Percentiles rank a stretch among this genome's conserved stretches.
Evolutionary conservation across 140 eudicot genomes (phyloP).

Genomic region (Stevia rebaudiana): DNA sequence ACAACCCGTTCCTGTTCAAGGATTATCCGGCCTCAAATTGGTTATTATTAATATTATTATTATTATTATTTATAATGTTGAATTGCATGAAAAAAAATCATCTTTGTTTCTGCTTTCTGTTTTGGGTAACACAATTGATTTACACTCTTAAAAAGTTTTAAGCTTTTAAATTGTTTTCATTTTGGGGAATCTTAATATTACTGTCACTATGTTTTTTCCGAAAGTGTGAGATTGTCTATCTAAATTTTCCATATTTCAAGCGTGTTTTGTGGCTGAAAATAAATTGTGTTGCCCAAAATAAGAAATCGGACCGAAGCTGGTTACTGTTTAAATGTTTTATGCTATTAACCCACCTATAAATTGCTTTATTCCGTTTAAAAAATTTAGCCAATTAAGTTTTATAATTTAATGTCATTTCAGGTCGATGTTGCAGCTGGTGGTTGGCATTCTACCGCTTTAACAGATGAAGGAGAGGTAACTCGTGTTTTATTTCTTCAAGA

Average conservation of each 20-base stretch:
- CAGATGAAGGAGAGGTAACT: constrained; percentile 93
- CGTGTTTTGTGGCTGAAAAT: neutral
- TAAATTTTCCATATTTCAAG: neutral
- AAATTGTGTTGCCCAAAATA: neutral
- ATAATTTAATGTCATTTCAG: constrained; percentile 33
- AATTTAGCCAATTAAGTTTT: neutral
- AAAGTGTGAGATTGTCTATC: neutral
- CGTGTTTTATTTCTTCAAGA: constrained; percentile 1
- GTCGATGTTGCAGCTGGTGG: constrained; percentile 99
- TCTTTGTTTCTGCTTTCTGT: neutral
- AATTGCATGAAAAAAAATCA: neutral
- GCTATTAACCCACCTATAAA: neutral
- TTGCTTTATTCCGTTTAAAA: neutral
- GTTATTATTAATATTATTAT: no score
- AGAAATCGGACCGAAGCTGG: neutral
- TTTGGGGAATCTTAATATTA: neutral
- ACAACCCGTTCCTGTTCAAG: constrained; percentile 90
- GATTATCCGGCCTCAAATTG: constrained; percentile 77
- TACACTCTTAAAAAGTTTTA: neutral
- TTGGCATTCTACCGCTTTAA: constrained; percentile 97
- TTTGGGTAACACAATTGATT: neutral
- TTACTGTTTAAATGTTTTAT: neutral
- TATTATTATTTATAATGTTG: no score
- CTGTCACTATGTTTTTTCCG: neutral
- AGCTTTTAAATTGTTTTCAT: neutral